Conservation (phyloP, 805 yeast species). For the Hanseniaspora lachancei region DNA sequence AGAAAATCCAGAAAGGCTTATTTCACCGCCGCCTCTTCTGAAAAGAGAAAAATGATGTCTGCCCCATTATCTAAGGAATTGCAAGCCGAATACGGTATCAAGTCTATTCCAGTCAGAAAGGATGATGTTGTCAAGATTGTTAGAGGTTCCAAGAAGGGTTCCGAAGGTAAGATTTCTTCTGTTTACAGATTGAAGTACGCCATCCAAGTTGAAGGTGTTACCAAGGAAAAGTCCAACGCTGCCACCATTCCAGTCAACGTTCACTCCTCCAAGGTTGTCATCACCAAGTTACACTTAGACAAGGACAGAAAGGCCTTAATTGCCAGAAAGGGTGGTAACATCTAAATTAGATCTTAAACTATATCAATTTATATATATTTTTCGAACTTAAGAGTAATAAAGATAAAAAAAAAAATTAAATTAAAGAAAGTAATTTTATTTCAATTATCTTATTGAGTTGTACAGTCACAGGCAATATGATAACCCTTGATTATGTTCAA, state of each 20-base stretch:
- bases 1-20: conserved; percentile 99
- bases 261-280: conserved; percentile 97
- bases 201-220: conserved; percentile 91
- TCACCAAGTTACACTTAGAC: conserved; percentile 96
- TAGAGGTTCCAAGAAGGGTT: conserved; percentile 99
- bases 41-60: conserved; percentile 86
- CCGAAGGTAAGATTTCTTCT: conserved; percentile 93
- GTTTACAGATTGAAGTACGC: conserved; percentile 98
- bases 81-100: conserved; percentile 92
- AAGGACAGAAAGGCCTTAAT: conserved; percentile 97
- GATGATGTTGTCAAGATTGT: conserved; percentile 90
- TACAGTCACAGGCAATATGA: too few species aligned
- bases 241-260: conserved; percentile 93
- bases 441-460: neutral
- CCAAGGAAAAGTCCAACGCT: conserved; percentile 96
- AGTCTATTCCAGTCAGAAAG: conserved; percentile 92
- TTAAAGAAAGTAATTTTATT: neutral
- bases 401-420: conserved; percentile 8
- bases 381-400: conserved; percentile 13
- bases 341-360: conserved; percentile 35
- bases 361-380: neutral
- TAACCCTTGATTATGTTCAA: too few species aligned
- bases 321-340: conserved; percentile 94
- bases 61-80: conserved; percentile 99
- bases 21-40: conserved; percentile 94